Evolutionary conservation across 2,329 filamentous ascomycete species (phyloP), one percentile per base, ranked within the genome.

Genomic region (Xylariaceae sp.): DNA sequence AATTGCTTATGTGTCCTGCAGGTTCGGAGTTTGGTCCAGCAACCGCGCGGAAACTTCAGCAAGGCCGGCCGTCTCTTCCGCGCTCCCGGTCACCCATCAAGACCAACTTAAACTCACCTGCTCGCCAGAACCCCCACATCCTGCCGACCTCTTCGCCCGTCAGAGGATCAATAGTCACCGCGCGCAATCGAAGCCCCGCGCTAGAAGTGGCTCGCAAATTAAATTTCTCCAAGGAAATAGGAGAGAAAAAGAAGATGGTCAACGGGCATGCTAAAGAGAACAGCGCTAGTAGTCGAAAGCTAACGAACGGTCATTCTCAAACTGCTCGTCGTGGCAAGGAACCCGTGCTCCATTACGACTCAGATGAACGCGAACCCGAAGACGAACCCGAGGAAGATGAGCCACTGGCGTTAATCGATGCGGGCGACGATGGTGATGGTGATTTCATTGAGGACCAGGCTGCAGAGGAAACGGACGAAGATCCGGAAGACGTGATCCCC

Each of bases 61-160:
- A 74, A 71, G 75, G 71, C 73, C 80, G 78, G 51, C 72, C 75
- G 15, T 75, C 82, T 66, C 64, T 80, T 8, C 78, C 80, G 47
- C 77, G 76, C 55, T 76, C 76, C 51, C 73, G 77, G 59, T 89
- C 87, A 2, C 88, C 88, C 1, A 78, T 82, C 57, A 89, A 88
- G 72, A 87, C 86, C 2, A 75, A 80, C 39, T 77, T 85, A 30
- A 75, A 78, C 10, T 84, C 82, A 1, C 87, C 87, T 0, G 85
- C 87, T 30, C 80, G 84, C 62, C 80, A 81, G 58, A 85, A 84
- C 65, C 84, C 82, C 3, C 80, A 81, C 52, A 72, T 87, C 56
- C 81, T 78, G 35, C 82, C 78, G 50, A 75, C 76, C 15, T 82
- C 82, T 10, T 83, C 80, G 13, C 79, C 82, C 0, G 69, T 72